These are phyloP conservation scores for Picocystis sp. DNA, from an alignment of 163 green algal species.

Conservation along the genomic window DNA sequence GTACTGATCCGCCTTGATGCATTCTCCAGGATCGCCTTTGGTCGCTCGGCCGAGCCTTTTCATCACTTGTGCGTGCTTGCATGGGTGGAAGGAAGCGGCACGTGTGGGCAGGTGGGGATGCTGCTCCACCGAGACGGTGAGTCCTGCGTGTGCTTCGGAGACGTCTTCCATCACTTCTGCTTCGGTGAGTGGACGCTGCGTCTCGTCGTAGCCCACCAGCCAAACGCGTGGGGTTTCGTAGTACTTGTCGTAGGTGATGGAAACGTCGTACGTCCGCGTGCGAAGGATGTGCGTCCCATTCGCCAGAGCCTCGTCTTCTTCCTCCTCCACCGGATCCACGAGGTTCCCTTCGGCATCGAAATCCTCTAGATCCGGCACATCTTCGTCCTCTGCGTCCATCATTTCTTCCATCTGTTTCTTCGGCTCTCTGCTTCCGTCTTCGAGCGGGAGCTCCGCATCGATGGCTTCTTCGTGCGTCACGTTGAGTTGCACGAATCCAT, in stretches of 20 bases:
- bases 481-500: conserved; percentile 2
- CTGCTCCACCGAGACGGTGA: conserved; percentile 75
- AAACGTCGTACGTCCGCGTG: conserved; percentile 75
- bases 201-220: conserved; percentile 73
- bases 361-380: not conserved
- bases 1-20: conserved; percentile 33
- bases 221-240: conserved; percentile 55
- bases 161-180: conserved; percentile 72
- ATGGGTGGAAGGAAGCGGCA: conserved; percentile 75
- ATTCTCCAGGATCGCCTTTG: conserved; percentile 8
- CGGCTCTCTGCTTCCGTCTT: not conserved
- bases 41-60: conserved; percentile 35
- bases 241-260: conserved; percentile 81
- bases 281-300: conserved; percentile 40
- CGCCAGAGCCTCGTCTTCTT: conserved; percentile 7
- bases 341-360: conserved; percentile 2
- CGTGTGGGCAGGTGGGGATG: conserved; percentile 46
- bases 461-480: not conserved
- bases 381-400: not conserved
- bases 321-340: conserved; percentile 17
- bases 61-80: conserved; percentile 69
- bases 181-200: conserved; percentile 34
- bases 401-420: not conserved
- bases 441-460: conserved; percentile 2
- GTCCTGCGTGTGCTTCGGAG: conserved; percentile 59